Conservation (phyloP, 371 early-diverging fungal species). For the Apophysomyces elegans region DNA sequence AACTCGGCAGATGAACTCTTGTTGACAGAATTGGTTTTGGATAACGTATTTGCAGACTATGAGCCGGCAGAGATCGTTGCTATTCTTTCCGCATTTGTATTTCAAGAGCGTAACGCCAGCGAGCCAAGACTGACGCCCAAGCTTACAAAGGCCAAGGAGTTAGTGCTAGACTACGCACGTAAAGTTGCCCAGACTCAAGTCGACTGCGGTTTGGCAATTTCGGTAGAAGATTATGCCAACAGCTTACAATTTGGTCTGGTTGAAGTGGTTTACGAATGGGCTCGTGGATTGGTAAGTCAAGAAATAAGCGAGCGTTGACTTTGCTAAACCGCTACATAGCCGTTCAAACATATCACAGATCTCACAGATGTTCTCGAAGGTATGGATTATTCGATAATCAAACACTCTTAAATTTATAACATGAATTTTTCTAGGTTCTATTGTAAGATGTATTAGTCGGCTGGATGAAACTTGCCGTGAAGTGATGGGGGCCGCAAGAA, state of each 20-base stretch:
- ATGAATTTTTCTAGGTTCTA: slow-evolving; percentile 61
- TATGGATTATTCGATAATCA: slow-evolving; percentile 13
- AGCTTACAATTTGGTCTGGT: slow-evolving; percentile 86
- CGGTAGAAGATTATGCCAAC: slow-evolving; percentile 55
- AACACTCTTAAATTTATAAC: background rate
- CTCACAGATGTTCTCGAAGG: slow-evolving; percentile 97
- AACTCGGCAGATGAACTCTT: slow-evolving; percentile 96
- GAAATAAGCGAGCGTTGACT: background rate
- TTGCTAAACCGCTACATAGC: slow-evolving; percentile 30
- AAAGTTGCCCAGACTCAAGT: slow-evolving; percentile 78
- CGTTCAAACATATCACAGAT: slow-evolving; percentile 94
- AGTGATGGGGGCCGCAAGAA: slow-evolving; percentile 89
- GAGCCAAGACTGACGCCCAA: slow-evolving; percentile 69
- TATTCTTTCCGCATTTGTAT: slow-evolving; percentile 95
- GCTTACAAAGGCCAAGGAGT: slow-evolving; percentile 62
- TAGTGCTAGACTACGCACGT: slow-evolving; percentile 65
- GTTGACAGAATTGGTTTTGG: slow-evolving; percentile 97
- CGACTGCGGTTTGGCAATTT: slow-evolving; percentile 69
- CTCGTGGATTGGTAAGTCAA: slow-evolving; percentile 75
- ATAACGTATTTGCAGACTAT: slow-evolving; percentile 91
- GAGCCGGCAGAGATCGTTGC: slow-evolving; percentile 95
- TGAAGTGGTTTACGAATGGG: slow-evolving; percentile 99
- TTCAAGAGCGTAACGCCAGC: slow-evolving; percentile 85
- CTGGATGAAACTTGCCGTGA: slow-evolving; percentile 98
- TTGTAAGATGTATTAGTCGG: slow-evolving; percentile 97